These are phyloP conservation scores for Melaleuca quinquenervia DNA, from an alignment of 345 rosid genomes.

Conservation along the genomic window DNA sequence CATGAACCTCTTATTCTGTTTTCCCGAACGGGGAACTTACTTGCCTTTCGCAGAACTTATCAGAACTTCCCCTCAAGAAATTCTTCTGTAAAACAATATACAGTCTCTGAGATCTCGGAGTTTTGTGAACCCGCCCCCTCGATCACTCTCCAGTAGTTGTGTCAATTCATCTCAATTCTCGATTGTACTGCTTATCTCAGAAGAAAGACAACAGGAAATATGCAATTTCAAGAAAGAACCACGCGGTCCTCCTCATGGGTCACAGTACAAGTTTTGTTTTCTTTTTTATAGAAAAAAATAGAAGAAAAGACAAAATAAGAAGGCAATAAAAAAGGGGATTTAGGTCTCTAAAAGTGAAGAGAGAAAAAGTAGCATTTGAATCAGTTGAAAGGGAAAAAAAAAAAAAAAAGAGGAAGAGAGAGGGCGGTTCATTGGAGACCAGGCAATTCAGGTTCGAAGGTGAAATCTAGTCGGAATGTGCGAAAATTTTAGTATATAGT, in stretches of 20 bases:
- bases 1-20: too few relatives aligned
- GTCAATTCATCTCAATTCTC: neutral
- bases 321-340: too few relatives aligned
- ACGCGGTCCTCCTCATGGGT: neutral
- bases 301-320: too few relatives aligned
- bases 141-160: neutral
- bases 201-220: neutral
- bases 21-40: neutral
- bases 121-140: neutral
- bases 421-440: too few relatives aligned
- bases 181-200: neutral
- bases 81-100: neutral
- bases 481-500: fast-evolving
- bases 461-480: neutral
- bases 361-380: neutral
- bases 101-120: neutral
- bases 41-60: neutral
- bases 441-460: neutral
- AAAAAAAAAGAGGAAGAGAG: too few relatives aligned
- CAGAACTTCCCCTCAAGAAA: neutral
- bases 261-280: neutral
- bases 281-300: too few relatives aligned
- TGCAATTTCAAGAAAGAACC: neutral
- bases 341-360: neutral
- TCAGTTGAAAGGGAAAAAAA: too few relatives aligned